Evolutionary conservation across 352 stramenopile species (phyloP), one percentile per base, ranked within the genome.

Genomic region (Phytophthora pseudosyringae): DNA sequence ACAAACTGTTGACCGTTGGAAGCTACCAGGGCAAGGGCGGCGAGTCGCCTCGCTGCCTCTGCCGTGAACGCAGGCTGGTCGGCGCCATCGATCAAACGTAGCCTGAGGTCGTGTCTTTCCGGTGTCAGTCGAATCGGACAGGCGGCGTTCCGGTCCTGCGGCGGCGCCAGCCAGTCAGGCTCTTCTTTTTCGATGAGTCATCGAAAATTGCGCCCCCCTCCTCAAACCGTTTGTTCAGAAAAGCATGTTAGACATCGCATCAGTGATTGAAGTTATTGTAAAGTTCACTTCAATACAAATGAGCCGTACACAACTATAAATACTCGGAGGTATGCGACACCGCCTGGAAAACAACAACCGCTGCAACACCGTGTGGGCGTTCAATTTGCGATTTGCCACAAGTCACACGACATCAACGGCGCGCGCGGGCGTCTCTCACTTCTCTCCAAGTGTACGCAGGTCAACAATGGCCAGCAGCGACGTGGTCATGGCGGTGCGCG

Each of bases 381-480:
- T 59, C 54, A 69, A n/a, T 69, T 47, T 50, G 39, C 54, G 33
- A 69, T 60, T 65, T 69, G 54, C 46, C 41, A n/a, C n/a, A n/a
- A 28, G 15, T 31, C 41, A 48, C 49, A 40, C 31, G 33, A 28
- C 38, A 51, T 12, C 16, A n/a, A n/a, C n/a, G n/a, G n/a, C n/a
- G n/a, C n/a, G n/a, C n/a, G n/a, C n/a, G n/a, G 21, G 12, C 12
- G 53, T 21, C 25, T 38, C 18, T 15, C 29, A 29, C 50, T 47
- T 25, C 5, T 25, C 8, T 35, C 41, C 45, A 59, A 54, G 53
- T 46, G 28, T 32, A 48, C 10, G 28, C 6, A 46, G 11, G 9
- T 4, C 21, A 32, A 8, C 57, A 33, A 74, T 70, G 61, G 38
- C 31, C 15, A 15, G 47, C 40, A 67, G 21, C 32, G 43, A 61